These are phyloP conservation scores for Pseudonitzschia multiseries DNA, from an alignment of 108 stramenopile genomes.

Conservation along the genomic window DNA sequence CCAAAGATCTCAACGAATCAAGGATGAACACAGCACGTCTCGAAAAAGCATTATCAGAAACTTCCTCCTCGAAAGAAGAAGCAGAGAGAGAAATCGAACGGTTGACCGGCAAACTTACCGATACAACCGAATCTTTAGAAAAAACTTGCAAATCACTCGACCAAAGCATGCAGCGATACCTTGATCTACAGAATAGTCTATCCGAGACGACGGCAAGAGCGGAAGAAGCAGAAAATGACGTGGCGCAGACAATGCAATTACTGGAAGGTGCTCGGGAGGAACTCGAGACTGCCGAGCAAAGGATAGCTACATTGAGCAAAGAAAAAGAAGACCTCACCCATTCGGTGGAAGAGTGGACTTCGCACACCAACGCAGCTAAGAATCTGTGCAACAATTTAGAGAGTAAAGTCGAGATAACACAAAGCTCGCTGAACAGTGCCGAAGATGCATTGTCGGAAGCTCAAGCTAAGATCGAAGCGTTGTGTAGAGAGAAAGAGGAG, in stretches of 20 bases:
- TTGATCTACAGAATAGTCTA: slow-evolving; percentile 21
- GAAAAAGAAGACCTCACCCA: slow-evolving; percentile 10
- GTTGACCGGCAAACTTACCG: slow-evolving; percentile 2
- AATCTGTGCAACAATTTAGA: slow-evolving; percentile 9
- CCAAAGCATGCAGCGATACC: slow-evolving; percentile 21
- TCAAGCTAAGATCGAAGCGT: background rate
- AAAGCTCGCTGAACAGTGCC: background rate
- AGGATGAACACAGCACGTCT: background rate
- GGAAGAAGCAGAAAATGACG: slow-evolving; percentile 34
- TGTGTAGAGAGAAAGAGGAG: slow-evolving; percentile 8
- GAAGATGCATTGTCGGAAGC: slow-evolving; percentile 7
- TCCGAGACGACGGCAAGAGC: slow-evolving; percentile 25
- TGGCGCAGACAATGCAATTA: slow-evolving; percentile 34
- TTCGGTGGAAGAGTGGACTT: slow-evolving; percentile 10
- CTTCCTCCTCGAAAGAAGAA: background rate
- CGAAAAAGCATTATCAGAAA: slow-evolving; percentile 4
- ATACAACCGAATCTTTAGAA: slow-evolving; percentile 13
- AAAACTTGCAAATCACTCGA: slow-evolving; percentile 18
- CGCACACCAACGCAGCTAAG: slow-evolving; percentile 17
- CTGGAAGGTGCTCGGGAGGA: slow-evolving; percentile 24
- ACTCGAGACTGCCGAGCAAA: slow-evolving; percentile 13
- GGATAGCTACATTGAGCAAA: slow-evolving; percentile 11
- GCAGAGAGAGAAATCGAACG: slow-evolving; percentile 16
- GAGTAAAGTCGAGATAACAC: slow-evolving; percentile 13
- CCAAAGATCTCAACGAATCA: slow-evolving; percentile 3